phyloP scores from a whole-genome alignment of 208 protist genomes.

The Trypanosoma cruzi region DNA sequence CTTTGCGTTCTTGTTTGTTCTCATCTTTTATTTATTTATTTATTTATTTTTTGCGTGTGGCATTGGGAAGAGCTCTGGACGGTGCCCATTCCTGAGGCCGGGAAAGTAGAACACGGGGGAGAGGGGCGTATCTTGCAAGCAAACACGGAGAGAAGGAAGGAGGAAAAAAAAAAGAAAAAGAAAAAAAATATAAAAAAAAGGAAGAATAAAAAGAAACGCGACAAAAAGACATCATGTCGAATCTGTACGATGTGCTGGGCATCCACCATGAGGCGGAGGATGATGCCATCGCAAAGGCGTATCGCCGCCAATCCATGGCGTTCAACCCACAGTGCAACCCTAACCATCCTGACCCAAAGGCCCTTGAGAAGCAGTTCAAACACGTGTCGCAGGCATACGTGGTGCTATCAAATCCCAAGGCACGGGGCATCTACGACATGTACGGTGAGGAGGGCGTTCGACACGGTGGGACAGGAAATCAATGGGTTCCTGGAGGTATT shows the following conservation, averaged over 20 bases:
- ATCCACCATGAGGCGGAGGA: slow-evolving; percentile 78
- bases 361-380: slow-evolving; percentile 77
- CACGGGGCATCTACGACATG: slow-evolving; percentile 87
- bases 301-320: slow-evolving; percentile 84
- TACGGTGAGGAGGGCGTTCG: slow-evolving; percentile 92
- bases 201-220: background rate
- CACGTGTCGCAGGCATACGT: slow-evolving; percentile 88
- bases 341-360: slow-evolving; percentile 55
- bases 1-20: background rate
- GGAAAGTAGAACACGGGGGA: background rate
- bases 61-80: background rate
- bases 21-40: slow-evolving; percentile 9
- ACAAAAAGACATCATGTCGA: slow-evolving; percentile 41
- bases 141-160: background rate
- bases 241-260: slow-evolving; percentile 90
- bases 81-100: background rate
- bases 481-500: slow-evolving; percentile 77
- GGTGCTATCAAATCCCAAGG: slow-evolving; percentile 87
- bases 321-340: slow-evolving; percentile 89
- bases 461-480: slow-evolving; percentile 82
- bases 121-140: background rate
- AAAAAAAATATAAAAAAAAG: slow-evolving; percentile 3
- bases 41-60: background rate
- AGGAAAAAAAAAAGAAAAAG: slow-evolving; percentile 6
- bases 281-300: slow-evolving; percentile 89